phyloP scores from a whole-genome alignment of 2,329 filamentous ascomycete species.

The Phaeophleospora eucalypticola region DNA sequence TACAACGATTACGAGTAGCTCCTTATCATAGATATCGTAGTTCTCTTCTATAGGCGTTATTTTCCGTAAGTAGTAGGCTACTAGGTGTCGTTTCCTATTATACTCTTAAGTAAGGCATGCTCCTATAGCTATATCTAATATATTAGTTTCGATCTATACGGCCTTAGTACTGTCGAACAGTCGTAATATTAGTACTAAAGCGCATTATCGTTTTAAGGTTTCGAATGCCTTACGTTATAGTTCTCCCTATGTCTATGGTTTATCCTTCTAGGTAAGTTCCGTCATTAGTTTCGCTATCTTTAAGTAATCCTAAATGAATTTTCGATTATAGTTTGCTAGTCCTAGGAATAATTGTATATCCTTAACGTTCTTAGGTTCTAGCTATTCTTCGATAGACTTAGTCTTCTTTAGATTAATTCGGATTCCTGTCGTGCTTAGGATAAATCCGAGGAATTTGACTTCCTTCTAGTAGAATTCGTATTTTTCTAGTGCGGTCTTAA shows the following conservation, averaged over 20 bases:
- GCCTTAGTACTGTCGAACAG: constrained; percentile 7
- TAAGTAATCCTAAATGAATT: constrained; percentile 1
- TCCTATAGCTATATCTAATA: constrained; percentile 11
- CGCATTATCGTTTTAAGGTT: background rate
- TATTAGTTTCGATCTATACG: constrained; percentile 7
- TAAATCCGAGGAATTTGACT: constrained; percentile 32
- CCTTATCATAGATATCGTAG: constrained; percentile 10
- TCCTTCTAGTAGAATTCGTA: constrained; percentile 29
- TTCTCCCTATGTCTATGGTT: background rate
- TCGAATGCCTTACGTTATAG: background rate
- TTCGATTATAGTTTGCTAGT: constrained; percentile 7
- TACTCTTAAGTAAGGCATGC: constrained; percentile 9
- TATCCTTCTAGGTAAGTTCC: constrained; percentile 2
- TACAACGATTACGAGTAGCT: background rate
- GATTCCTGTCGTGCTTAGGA: constrained; percentile 26
- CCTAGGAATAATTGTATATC: constrained; percentile 22
- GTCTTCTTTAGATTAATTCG: constrained; percentile 28
- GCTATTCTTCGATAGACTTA: constrained; percentile 25
- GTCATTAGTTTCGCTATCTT: background rate
- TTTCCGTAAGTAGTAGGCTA: constrained; percentile 17
- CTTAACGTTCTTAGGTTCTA: constrained; percentile 17
- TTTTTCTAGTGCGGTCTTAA: constrained; percentile 20
- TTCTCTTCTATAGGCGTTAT: constrained; percentile 14
- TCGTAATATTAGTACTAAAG: constrained; percentile 4
- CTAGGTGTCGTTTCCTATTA: constrained; percentile 7